These are phyloP conservation scores for Vitis amurensis DNA, from an alignment of 164 flowering plant species.

Conservation along the genomic window DNA sequence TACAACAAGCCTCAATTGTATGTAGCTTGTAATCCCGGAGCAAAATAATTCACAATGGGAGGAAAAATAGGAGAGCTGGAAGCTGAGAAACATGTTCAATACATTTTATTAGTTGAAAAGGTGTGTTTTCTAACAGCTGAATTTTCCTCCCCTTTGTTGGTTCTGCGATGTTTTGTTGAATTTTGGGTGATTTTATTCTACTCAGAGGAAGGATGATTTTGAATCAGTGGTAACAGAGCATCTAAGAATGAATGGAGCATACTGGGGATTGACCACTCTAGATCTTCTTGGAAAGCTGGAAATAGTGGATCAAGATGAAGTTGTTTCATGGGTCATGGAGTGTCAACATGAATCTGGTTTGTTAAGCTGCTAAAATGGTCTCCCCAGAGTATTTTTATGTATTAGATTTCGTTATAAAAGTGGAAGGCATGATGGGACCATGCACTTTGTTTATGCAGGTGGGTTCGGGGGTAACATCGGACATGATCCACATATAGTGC, in stretches of 20 bases:
- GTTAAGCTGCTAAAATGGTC: constrained; percentile 6
- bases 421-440: neutral
- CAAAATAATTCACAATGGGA: too few relatives aligned
- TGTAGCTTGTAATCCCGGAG: too few relatives aligned
- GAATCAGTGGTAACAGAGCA: constrained; percentile 88
- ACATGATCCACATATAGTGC: constrained; percentile 83
- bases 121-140: constrained; percentile 26
- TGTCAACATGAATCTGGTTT: constrained; percentile 89
- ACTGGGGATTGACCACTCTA: constrained; percentile 87
- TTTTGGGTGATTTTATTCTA: constrained; percentile 2
- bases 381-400: too few relatives aligned
- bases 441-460: constrained; percentile 44
- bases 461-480: constrained; percentile 92
- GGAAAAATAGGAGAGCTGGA: constrained; percentile 66
- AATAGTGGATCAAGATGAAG: constrained; percentile 60
- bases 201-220: constrained; percentile 72
- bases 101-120: constrained; percentile 78
- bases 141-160: neutral
- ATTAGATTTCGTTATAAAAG: neutral
- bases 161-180: neutral
- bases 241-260: constrained; percentile 85
- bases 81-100: constrained; percentile 65
- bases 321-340: constrained; percentile 77
- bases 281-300: constrained; percentile 75
- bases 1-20: too few relatives aligned